Conservation (phyloP, 169 alveolate genomes). For the Blepharisma undulans region DNA sequence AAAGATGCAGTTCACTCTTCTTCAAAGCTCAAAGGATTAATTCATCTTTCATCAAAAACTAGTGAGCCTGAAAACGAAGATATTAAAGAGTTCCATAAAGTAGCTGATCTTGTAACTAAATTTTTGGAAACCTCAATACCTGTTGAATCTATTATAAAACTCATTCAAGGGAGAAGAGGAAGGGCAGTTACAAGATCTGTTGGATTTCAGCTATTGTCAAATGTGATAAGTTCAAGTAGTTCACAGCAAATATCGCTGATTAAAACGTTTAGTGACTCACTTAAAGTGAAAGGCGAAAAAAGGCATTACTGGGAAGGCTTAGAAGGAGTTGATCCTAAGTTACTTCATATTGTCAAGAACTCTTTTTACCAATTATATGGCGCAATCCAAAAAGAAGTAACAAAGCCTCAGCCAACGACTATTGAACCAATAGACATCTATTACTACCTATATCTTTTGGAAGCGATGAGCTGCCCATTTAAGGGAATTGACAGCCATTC, state of each 20-base stretch:
- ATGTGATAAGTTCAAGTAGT: not conserved
- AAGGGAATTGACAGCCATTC: not conserved
- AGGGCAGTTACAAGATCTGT: conserved; percentile 9
- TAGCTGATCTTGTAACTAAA: conserved; percentile 8
- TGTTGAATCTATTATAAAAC: conserved; percentile 12
- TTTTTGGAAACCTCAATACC: conserved; percentile 18
- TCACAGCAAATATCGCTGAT: not conserved
- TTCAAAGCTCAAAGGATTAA: not conserved
- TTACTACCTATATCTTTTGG: not conserved
- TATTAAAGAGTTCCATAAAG: conserved; percentile 4
- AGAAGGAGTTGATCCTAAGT: conserved; percentile 27
- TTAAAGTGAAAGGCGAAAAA: not conserved
- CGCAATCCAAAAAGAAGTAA: not conserved
- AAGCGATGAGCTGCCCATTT: conserved; percentile 18
- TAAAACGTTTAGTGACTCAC: conserved; percentile 24
- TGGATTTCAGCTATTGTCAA: conserved; percentile 5
- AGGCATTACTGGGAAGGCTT: conserved; percentile 4
- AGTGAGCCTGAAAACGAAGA: conserved; percentile 27
- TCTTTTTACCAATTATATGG: not conserved
- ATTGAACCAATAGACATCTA: not conserved
- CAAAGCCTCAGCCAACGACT: not conserved
- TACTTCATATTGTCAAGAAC: not conserved
- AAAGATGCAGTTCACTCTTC: conserved; percentile 16
- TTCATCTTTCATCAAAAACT: not conserved
- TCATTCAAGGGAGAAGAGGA: not conserved